phyloP scores from a whole-genome alignment of 2,329 filamentous ascomycete genomes.

The Alternaria triticimaculans region DNA sequence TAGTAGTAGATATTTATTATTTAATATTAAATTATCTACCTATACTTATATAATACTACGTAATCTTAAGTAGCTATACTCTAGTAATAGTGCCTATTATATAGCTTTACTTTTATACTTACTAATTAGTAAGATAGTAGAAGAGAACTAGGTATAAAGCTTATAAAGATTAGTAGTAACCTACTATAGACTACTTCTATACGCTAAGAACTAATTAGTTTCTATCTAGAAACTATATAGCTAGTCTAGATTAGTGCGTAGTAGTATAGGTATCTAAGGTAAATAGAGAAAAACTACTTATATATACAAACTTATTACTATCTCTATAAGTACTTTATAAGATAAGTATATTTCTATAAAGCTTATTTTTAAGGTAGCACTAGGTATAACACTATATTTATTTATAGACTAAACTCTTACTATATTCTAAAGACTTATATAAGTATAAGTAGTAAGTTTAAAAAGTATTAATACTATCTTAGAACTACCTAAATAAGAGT shows the following conservation, averaged over 20 bases:
- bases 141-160: slow-evolving; percentile 9
- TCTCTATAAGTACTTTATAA: slow-evolving; percentile 6
- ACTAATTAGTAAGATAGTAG: slow-evolving; percentile 13
- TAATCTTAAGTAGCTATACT: not conserved
- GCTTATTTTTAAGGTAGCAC: not conserved
- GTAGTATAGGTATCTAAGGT: slow-evolving; percentile 3
- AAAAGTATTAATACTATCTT: slow-evolving; percentile 14
- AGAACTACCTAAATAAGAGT: slow-evolving; percentile 7
- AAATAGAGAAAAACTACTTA: not conserved
- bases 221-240: slow-evolving; percentile 12
- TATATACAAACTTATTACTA: not conserved
- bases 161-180: slow-evolving; percentile 4
- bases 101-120: slow-evolving; percentile 2
- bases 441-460: not conserved
- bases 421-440: not conserved
- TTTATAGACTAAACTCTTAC: not conserved
- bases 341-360: slow-evolving; percentile 1
- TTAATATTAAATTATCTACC: not conserved
- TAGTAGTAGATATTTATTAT: slow-evolving; percentile 13
- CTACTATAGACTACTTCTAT: not conserved
- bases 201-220: slow-evolving; percentile 14
- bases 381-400: slow-evolving; percentile 3
- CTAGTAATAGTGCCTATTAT: slow-evolving; percentile 2
- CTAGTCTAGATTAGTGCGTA: slow-evolving; percentile 5
- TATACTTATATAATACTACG: slow-evolving; percentile 9